phyloP scores from a whole-genome alignment of 2,329 filamentous ascomycete genomes.

The Ceratocystis lukuohia region DNA sequence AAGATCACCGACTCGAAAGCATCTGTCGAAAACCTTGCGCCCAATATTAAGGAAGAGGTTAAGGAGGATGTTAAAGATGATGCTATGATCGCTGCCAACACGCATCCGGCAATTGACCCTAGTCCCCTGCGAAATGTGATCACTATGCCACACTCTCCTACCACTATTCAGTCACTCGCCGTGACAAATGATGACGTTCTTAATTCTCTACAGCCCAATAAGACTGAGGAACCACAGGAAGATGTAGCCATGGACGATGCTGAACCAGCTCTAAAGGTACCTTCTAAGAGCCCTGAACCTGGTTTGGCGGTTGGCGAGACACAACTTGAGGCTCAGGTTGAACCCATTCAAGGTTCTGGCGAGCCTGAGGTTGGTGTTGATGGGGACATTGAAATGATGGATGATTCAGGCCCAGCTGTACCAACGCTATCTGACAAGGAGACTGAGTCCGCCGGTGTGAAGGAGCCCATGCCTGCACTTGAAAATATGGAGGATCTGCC shows the following conservation, averaged over 20 bases:
- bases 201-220: not conserved
- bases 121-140: constrained; percentile 17
- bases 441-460: no score
- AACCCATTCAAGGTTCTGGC: not conserved
- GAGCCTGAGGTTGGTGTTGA: not conserved
- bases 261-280: not conserved
- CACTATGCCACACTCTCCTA: constrained; percentile 12
- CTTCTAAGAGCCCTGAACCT: not conserved
- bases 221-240: constrained; percentile 1
- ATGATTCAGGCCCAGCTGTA: not conserved
- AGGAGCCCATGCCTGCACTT: no score
- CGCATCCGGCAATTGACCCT: constrained; percentile 22
- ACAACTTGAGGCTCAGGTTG: not conserved
- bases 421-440: no score
- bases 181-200: not conserved
- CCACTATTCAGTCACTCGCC: not conserved
- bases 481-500: no score
- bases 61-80: constrained; percentile 4
- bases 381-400: not conserved
- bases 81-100: constrained; percentile 10
- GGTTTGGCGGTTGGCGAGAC: not conserved
- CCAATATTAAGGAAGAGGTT: not conserved
- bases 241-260: not conserved
- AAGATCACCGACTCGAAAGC: constrained; percentile 7
- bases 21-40: constrained; percentile 2